Evolutionary conservation across 2,329 filamentous ascomycete species (phyloP).

Genomic region (Colletotrichum phormii): DNA sequence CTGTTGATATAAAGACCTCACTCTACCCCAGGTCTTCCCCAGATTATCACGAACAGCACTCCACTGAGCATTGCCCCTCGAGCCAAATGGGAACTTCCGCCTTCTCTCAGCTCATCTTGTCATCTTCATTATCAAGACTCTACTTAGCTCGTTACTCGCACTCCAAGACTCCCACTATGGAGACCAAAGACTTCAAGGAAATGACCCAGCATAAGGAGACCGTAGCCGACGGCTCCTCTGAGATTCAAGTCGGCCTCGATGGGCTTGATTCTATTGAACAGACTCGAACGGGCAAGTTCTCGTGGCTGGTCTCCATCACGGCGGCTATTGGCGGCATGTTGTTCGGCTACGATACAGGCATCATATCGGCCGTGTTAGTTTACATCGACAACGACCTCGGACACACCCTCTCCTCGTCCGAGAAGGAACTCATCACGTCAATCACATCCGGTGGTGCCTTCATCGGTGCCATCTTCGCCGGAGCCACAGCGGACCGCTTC

Average conservation of each 20-base stretch:
- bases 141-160: no score
- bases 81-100: background rate
- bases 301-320: conserved; percentile 5
- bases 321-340: conserved; percentile 36
- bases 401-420: conserved; percentile 51
- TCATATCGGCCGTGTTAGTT: conserved; percentile 57
- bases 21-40: background rate
- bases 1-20: background rate
- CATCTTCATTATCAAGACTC: background rate
- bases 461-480: conserved; percentile 39
- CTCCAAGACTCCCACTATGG: background rate
- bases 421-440: conserved; percentile 64
- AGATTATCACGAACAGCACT: background rate
- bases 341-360: conserved; percentile 57
- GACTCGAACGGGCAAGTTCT: conserved; percentile 38
- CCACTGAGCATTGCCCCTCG: background rate
- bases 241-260: background rate
- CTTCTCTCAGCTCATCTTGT: background rate
- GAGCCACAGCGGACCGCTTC: conserved; percentile 39
- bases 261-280: conserved; percentile 30
- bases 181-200: background rate
- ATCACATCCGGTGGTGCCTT: conserved; percentile 56
- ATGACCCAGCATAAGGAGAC: background rate
- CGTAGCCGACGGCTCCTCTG: background rate
- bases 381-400: conserved; percentile 53